A percentile compares a stretch with the other conserved stretches of the same genome.
Conservation (phyloP, 106 monocot species). For the Allium fistulosum region DNA sequence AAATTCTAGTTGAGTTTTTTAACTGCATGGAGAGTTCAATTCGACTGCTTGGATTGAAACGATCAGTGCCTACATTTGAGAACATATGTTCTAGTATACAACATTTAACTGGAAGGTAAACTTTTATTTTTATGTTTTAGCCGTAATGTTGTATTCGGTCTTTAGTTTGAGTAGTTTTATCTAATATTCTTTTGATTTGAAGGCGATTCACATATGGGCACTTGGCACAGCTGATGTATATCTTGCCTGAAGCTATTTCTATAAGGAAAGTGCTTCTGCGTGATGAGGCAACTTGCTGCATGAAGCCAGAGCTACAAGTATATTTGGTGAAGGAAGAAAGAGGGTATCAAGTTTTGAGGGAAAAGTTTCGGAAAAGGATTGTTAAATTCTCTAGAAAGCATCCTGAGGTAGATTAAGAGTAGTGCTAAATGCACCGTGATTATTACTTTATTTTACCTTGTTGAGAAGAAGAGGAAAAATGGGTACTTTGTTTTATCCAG, state of each 20-base stretch:
- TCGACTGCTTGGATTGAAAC: slow-evolving; percentile 45
- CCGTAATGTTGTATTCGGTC: background rate
- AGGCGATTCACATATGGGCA: slow-evolving; percentile 57
- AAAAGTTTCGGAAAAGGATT: slow-evolving; percentile 44
- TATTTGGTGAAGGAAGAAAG: slow-evolving; percentile 30
- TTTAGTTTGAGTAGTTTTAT: background rate
- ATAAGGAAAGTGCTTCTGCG: slow-evolving; percentile 51
- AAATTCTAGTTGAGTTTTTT: slow-evolving; percentile 54
- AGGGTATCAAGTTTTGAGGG: slow-evolving; percentile 30
- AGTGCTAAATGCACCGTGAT: too few relatives aligned
- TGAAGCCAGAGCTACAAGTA: slow-evolving; percentile 62
- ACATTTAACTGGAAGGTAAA: slow-evolving; percentile 39
- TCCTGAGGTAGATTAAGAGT: slow-evolving; percentile 31
- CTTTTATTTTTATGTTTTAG: background rate
- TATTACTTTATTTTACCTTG: too few relatives aligned
- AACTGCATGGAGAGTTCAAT: slow-evolving; percentile 55
- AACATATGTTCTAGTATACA: slow-evolving; percentile 46
- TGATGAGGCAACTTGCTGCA: slow-evolving; percentile 53
- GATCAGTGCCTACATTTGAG: slow-evolving; percentile 29
- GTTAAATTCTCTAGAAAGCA: slow-evolving; percentile 33
- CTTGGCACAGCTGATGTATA: slow-evolving; percentile 51
- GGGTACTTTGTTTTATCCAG: too few relatives aligned
- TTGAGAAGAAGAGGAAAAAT: too few relatives aligned
- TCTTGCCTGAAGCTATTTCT: slow-evolving; percentile 49
- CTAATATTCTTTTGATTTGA: background rate